Evolutionary conservation across 495 filamentous ascomycete genomes (phyloP).

Genomic region (Penicillium macrosclerotiorum): DNA sequence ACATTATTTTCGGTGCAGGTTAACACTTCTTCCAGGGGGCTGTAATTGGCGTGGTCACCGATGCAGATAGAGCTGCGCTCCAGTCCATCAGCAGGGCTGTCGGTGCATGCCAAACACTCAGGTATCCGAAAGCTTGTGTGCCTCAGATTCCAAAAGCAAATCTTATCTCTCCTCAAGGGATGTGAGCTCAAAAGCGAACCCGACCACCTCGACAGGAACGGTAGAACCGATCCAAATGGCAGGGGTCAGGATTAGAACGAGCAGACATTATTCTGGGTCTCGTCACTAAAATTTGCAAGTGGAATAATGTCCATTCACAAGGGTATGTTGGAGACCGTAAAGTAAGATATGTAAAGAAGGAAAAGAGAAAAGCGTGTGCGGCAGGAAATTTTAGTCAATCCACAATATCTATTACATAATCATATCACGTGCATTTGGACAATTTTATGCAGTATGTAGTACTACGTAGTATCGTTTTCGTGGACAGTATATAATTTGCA

Average conservation of each 20-base stretch:
- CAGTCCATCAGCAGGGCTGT: slow-evolving; percentile 3
- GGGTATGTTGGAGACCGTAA: slow-evolving; percentile 49
- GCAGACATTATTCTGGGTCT: slow-evolving; percentile 47
- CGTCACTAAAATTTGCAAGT: slow-evolving; percentile 34
- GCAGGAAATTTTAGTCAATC: slow-evolving; percentile 8
- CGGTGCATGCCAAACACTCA: background rate
- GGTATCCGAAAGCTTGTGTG: background rate
- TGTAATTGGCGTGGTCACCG: no score
- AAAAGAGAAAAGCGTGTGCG: slow-evolving; percentile 13
- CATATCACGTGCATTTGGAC: slow-evolving; percentile 7
- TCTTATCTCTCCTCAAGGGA: slow-evolving; percentile 4
- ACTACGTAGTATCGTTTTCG: no score
- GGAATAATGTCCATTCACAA: slow-evolving; percentile 22
- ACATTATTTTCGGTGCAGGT: no score
- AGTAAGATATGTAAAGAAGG: slow-evolving; percentile 28
- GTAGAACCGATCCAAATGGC: slow-evolving; percentile 20
- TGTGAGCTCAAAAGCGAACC: slow-evolving; percentile 55
- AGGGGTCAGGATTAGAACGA: slow-evolving; percentile 51
- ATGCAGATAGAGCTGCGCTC: background rate
- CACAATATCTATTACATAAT: background rate
- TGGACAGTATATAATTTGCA: no score
- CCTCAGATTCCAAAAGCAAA: background rate
- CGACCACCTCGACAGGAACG: slow-evolving; percentile 30
- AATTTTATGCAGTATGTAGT: no score
- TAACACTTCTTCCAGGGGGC: no score